A percentile compares a stretch with the other conserved stretches of the same genome.
Conservation (phyloP, 1,284 basidiomycete genomes). For the Naganishia sp. region DNA sequence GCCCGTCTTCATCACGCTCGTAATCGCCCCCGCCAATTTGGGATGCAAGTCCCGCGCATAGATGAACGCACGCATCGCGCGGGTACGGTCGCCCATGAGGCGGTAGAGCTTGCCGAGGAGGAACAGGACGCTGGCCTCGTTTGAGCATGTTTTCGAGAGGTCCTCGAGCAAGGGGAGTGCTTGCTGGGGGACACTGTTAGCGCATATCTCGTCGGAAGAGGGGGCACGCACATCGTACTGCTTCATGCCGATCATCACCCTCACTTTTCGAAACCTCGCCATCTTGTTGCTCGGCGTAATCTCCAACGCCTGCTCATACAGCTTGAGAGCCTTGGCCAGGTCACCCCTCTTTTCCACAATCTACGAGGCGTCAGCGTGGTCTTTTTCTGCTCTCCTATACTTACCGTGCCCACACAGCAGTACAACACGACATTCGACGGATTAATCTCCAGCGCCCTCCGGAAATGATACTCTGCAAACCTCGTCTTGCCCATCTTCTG, state of each 20-base stretch:
- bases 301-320: slow-evolving; percentile 75
- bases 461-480: slow-evolving; percentile 90
- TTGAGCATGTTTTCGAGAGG: slow-evolving; percentile 75
- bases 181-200: slow-evolving; percentile 56
- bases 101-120: slow-evolving; percentile 89
- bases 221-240: slow-evolving; percentile 69
- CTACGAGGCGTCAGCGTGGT: slow-evolving; percentile 54
- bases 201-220: background rate
- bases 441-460: slow-evolving; percentile 84
- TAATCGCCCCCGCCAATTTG: slow-evolving; percentile 53
- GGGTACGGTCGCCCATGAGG: slow-evolving; percentile 70
- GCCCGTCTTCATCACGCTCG: slow-evolving; percentile 21
- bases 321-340: slow-evolving; percentile 67
- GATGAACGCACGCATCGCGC: slow-evolving; percentile 78
- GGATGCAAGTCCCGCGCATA: slow-evolving; percentile 73
- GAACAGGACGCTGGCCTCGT: slow-evolving; percentile 92
- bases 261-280: slow-evolving; percentile 84
- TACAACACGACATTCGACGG: slow-evolving; percentile 85
- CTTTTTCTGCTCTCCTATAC: slow-evolving; percentile 46
- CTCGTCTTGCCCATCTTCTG: slow-evolving; percentile 84
- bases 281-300: slow-evolving; percentile 79
- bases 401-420: slow-evolving; percentile 85
- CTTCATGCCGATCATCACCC: slow-evolving; percentile 78
- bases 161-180: slow-evolving; percentile 77
- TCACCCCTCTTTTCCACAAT: slow-evolving; percentile 78